phyloP scores from a whole-genome alignment of 1,139 yeast genomes.

The Hansenula sp. region DNA sequence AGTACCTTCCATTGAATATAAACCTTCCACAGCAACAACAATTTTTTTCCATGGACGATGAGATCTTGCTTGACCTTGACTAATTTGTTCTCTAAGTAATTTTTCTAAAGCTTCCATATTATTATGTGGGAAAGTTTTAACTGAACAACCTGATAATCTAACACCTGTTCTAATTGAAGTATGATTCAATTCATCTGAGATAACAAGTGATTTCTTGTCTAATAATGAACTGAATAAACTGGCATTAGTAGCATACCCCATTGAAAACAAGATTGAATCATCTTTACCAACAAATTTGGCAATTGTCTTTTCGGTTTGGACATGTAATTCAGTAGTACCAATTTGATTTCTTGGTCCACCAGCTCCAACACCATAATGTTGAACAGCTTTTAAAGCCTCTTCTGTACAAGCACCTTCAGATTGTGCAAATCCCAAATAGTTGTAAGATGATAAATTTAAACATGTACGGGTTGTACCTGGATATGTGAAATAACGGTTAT shows the following conservation, averaged over 20 bases:
- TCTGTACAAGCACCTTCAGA: constrained; percentile 91
- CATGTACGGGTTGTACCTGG: constrained; percentile 76
- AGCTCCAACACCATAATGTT: constrained; percentile 68
- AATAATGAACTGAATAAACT: constrained; percentile 78
- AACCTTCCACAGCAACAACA: constrained; percentile 89
- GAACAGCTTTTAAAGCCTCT: constrained; percentile 57
- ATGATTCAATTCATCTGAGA: constrained; percentile 92
- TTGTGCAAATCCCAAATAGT: constrained; percentile 95
- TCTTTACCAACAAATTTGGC: constrained; percentile 92
- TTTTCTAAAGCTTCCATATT: constrained; percentile 81
- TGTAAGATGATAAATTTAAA: constrained; percentile 84
- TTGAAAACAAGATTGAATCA: constrained; percentile 78
- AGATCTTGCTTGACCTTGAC: constrained; percentile 94
- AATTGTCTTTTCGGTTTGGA: constrained; percentile 66
- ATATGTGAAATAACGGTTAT: constrained; percentile 54
- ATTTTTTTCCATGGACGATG: constrained; percentile 98
- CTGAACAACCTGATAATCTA: constrained; percentile 88
- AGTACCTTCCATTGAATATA: constrained; percentile 98
- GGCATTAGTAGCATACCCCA: constrained; percentile 98
- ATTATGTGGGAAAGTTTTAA: constrained; percentile 89
- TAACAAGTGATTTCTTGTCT: constrained; percentile 83
- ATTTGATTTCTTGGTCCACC: constrained; percentile 72
- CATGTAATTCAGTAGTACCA: constrained; percentile 78
- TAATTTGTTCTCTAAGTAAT: constrained; percentile 78
- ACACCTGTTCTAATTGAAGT: constrained; percentile 95